Evolutionary conservation across 805 yeast genomes (phyloP), one percentile per base, ranked within the genome.

Genomic region (Candida khao-thaluensis): DNA sequence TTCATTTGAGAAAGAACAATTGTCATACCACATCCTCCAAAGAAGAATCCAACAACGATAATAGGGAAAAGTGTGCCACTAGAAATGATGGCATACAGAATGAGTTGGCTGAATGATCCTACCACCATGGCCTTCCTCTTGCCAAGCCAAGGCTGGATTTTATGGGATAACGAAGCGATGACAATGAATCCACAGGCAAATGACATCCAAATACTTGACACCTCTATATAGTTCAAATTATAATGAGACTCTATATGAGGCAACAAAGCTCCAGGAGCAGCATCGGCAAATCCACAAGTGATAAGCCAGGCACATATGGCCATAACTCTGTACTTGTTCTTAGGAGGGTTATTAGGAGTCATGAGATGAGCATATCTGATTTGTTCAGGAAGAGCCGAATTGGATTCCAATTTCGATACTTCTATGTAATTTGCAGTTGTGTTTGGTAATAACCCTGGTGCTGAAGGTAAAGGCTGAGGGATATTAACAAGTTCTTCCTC

Each of bases 261-360:
- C 35, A 79, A 56, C n/a, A 79, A 55, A 0, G 82, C 80, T 42
- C 84, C 85, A 1, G 80, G 74, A 8, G 79, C 76, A 40, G 79
- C 79, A 50, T 79, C 85, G 15, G 71, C 52, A 46, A 74, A 53
- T 2, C 82, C 82, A 7, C 54, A 45, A 1, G 63, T 45, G 29
- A 71, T 55, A 7, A 57, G 50, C 76, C 77, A 76, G 5, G 55
- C 4, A 25, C 72, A 55, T 8, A 64, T 52, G 8, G 76, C 59
- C 5, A 64, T 35, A 4, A 75, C 53, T 40, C 82, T 55, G 59
- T 65, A 66, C 9, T 42, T 26, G 46, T 74, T 76, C 35, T 49
- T 57, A 5, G 73, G 65, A 1, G 80, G 79, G 42, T 68, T 64
- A 5, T 44, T 38, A n/a, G 68, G 37, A 0, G 74, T 60, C 72